Evolutionary conservation across 2,329 filamentous ascomycete species (phyloP).

Genomic region (Aspergillus aculeatinus): DNA sequence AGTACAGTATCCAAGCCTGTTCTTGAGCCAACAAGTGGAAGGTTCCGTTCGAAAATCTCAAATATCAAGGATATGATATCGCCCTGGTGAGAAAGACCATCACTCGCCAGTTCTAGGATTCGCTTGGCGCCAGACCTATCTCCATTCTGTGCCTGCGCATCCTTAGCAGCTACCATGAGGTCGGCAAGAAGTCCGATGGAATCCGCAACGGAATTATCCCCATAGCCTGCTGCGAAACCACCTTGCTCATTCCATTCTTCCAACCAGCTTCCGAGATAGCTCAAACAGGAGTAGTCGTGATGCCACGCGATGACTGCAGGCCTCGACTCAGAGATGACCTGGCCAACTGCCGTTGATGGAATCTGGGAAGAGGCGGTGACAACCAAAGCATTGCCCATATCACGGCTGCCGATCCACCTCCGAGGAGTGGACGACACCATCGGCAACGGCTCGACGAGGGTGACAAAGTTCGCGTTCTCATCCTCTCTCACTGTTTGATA

Average conservation of each 20-base stretch:
- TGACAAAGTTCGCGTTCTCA: conserved; percentile 77
- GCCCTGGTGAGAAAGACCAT: conserved; percentile 46
- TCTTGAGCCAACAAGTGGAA: conserved; percentile 52
- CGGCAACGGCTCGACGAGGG: conserved; percentile 59
- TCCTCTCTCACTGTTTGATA: conserved; percentile 82
- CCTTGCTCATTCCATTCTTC: conserved; percentile 50
- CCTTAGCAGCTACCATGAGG: conserved; percentile 55
- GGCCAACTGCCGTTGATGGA: conserved; percentile 41
- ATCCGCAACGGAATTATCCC: conserved; percentile 66
- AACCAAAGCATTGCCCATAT: conserved; percentile 34
- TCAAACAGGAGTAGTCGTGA: conserved; percentile 73
- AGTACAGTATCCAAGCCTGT: conserved; percentile 64
- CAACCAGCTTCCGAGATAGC: conserved; percentile 71
- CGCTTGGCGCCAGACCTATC: conserved; percentile 41
- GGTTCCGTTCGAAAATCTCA: conserved; percentile 75
- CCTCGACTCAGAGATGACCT: conserved; percentile 73
- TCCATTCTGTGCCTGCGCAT: conserved; percentile 27
- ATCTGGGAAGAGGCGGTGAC: conserved; percentile 39
- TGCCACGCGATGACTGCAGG: conserved; percentile 74
- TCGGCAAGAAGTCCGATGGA: conserved; percentile 72
- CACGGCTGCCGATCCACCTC: conserved; percentile 22
- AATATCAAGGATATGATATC: conserved; percentile 82
- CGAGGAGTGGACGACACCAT: conserved; percentile 38
- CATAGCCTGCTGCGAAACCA: conserved; percentile 54
- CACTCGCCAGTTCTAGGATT: conserved; percentile 52